Evolutionary conservation across 2,329 filamentous ascomycete genomes (phyloP).

Genomic region (Ascochyta clinopodiicola): DNA sequence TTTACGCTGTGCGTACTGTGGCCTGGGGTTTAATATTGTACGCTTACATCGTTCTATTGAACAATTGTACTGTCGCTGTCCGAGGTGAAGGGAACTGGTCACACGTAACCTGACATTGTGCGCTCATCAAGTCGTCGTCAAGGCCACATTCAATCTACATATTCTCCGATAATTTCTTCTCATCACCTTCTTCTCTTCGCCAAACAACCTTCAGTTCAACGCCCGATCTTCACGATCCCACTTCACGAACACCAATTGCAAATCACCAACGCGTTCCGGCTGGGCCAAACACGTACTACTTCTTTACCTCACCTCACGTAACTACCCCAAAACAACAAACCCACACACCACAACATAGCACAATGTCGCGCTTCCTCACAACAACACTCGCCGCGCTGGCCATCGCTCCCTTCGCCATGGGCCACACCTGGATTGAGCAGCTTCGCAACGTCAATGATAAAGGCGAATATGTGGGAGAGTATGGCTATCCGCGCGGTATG

Average conservation of each 20-base stretch:
- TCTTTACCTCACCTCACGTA: slow-evolving; percentile 2
- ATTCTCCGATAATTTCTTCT: slow-evolving; percentile 11
- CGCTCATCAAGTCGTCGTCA: slow-evolving; percentile 21
- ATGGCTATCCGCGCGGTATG: slow-evolving; percentile 79
- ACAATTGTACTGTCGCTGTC: slow-evolving; percentile 38
- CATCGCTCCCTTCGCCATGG: slow-evolving; percentile 28
- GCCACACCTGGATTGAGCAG: slow-evolving; percentile 84
- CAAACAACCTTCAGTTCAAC: slow-evolving; percentile 3
- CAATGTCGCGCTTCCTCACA: slow-evolving; percentile 28
- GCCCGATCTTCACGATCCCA: slow-evolving; percentile 3
- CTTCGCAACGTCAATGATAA: slow-evolving; percentile 73
- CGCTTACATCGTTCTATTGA: slow-evolving; percentile 27
- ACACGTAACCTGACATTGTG: slow-evolving; percentile 29
- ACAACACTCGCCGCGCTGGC: slow-evolving; percentile 26
- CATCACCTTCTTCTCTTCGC: slow-evolving; percentile 4
- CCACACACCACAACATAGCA: slow-evolving; percentile 12
- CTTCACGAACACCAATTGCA: slow-evolving; percentile 6
- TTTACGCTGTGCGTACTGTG: slow-evolving; percentile 22
- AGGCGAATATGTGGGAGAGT: slow-evolving; percentile 72
- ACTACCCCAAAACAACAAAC: slow-evolving; percentile 9
- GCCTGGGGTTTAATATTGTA: slow-evolving; percentile 21
- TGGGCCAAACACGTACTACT: slow-evolving; percentile 8
- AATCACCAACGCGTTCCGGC: slow-evolving; percentile 12
- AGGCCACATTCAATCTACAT: slow-evolving; percentile 22
- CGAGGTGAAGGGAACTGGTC: slow-evolving; percentile 33